Base-by-base conservation (phyloP, 2,329 filamentous ascomycete genomes). In the Aspergillus neotritici region DNA sequence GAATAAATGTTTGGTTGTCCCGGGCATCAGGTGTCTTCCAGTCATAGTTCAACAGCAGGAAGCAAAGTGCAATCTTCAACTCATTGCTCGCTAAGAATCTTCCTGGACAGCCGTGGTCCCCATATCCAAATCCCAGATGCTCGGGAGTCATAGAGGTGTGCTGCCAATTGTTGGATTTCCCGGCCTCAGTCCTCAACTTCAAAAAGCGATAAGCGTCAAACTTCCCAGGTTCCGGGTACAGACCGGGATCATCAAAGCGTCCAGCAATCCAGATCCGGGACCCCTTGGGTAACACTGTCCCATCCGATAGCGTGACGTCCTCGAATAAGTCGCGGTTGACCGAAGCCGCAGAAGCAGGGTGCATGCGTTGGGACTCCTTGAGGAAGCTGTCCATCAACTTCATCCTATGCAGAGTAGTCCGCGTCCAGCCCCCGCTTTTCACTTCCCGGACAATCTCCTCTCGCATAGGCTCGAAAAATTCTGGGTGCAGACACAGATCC, bases 321-420 rank as follows among this genome's bases (percentile, higher is more conserved):
- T 17, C 15, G 34, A 17, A 21, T 6, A 17, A 17, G 13, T 37
- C 15, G 25, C 1, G 3, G 34, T 10, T 17, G 7, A 15, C 13
- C 34, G 17, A 11, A 37, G 34, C 34, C n/a, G n/a, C n/a, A n/a
- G 17, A n/a, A 10, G 17, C 13, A n/a, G 41, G 41, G 12, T 47
- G 44, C 25, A 51, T 12, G 5, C 43, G 31, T 33, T 46, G 48
- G 4, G 28, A 31, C 14, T 51, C 48, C 28, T 50, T 46, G 4
- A 51, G n/a, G 5, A 49, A 21, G 30, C 38, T 49, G 21, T 51
- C 46, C 43, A 51, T 44, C 15, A 44, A 11, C 6, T 44, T 36
- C 15, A 51, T 34, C 10, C 33, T 41, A 11, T 40, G 29, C 2
- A 46, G 21, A 5, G 46, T 14, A 4, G 43, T 29, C 14, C 41